Evolutionary conservation across 2,329 filamentous ascomycete species (phyloP), one percentile per base, ranked within the genome.

Genomic region (Xylaria digitata): DNA sequence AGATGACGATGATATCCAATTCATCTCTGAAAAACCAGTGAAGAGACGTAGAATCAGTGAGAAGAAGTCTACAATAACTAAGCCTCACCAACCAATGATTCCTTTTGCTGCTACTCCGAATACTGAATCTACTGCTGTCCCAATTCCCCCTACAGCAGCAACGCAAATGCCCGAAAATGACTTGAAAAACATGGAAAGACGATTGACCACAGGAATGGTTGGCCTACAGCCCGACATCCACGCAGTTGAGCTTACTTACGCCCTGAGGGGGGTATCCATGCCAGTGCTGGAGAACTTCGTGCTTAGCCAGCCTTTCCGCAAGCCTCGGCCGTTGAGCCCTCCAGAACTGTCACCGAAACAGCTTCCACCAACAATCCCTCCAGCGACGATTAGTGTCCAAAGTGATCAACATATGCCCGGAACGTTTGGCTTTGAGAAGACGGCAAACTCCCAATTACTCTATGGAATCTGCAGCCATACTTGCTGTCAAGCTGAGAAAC

Each of bases 1-100:
- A 40, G 80, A 82, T 56, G 81, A 83, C 54, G 73, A 76, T 64
- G 82, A 84, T 56, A 75, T 84, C 37, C 77, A 83, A 68, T 82
- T 84, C 61, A 75, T 84, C 37, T 82, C 80, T 49, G 79, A 78
- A 21, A 79, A 80, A 26, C 81, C 82, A 9, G 78, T 82, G 57
- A 83, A 82, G 74, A 82, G 76, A 69, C 74, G 70, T 48, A 79
- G 74, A 70, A 71, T 70, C 66, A 77, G 68, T 50, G 70, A 72
- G 26, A 65, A 63, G 32, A 49, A 58, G 19, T 49, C 70, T 57
- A 21, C 13, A 21, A 45, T 19, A 37, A 30, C 60, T 13, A 49
- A 37, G 26, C 9, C 21, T 19, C 61, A 53, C 4, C 48, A 62
- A 21, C 19, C 52, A 43, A 30, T 59, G 17, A 23, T 30, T 15